Conservation (phyloP, 169 alveolate species). For the Plasmodium cynomolgi region DNA sequence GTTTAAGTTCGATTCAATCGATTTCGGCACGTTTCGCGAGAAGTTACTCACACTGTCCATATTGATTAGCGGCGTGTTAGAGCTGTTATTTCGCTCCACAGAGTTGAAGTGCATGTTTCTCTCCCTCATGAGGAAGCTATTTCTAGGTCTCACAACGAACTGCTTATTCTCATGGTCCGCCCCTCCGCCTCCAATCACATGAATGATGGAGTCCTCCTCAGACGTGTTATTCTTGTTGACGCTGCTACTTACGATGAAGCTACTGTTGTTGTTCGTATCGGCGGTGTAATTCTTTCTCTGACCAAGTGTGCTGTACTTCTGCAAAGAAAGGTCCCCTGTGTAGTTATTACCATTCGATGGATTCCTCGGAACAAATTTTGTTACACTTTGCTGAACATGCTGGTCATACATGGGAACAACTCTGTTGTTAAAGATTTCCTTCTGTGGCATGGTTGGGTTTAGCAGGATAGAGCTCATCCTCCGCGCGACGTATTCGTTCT, state of each 20-base stretch:
- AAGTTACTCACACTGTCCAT: slow-evolving; percentile 45
- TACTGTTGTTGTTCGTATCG: slow-evolving; percentile 47
- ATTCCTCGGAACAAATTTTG: slow-evolving; percentile 2
- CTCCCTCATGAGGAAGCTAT: slow-evolving; percentile 4
- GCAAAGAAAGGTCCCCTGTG: slow-evolving; percentile 19
- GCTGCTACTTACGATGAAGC: slow-evolving; percentile 44
- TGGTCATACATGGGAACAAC: background rate
- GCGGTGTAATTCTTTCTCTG: slow-evolving; percentile 31
- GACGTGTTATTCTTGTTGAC: slow-evolving; percentile 11
- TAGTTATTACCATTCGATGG: slow-evolving; percentile 2
- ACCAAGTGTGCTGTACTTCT: slow-evolving; percentile 24
- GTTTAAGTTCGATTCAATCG: slow-evolving; percentile 43
- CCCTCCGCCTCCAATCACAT: background rate
- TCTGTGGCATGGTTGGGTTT: slow-evolving; percentile 1
- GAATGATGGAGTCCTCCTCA: slow-evolving; percentile 23
- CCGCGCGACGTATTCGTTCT: slow-evolving; percentile 51
- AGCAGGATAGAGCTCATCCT: slow-evolving; percentile 64
- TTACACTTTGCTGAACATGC: slow-evolving; percentile 7
- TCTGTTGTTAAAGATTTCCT: slow-evolving; percentile 18
- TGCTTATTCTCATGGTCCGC: slow-evolving; percentile 26
- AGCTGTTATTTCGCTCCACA: slow-evolving; percentile 16
- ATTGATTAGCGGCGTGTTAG: slow-evolving; percentile 27
- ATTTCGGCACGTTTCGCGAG: slow-evolving; percentile 34
- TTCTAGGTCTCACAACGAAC: background rate
- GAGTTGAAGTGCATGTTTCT: slow-evolving; percentile 3